These are phyloP conservation scores for Allium sativum DNA, from an alignment of 106 monocot species.

Conservation along the genomic window DNA sequence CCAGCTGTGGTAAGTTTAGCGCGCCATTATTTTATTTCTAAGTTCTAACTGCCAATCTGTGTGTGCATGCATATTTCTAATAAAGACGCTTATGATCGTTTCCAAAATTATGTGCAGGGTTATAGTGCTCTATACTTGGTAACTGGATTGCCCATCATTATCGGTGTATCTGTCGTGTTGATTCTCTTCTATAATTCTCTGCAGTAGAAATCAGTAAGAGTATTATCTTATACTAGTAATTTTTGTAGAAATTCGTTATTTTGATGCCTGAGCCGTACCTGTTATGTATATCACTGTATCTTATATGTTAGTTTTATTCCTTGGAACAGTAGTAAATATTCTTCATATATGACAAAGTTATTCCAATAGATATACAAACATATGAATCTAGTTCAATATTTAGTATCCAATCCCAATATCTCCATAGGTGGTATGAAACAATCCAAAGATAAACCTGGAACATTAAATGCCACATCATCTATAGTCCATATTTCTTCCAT, in stretches of 20 bases:
- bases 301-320: no score
- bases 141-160: conserved; percentile 72
- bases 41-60: neutral
- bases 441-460: conserved; percentile 40
- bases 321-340: no score
- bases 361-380: no score
- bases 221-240: neutral
- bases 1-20: conserved; percentile 49
- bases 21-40: neutral
- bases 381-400: no score
- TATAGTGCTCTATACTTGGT: conserved; percentile 84
- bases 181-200: conserved; percentile 98
- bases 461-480: conserved; percentile 52
- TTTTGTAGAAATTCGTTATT: no score
- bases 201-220: conserved; percentile 23
- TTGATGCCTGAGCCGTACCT: no score
- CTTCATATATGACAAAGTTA: no score
- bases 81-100: neutral
- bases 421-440: conserved; percentile 57
- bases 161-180: conserved; percentile 73
- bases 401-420: conserved; percentile 2
- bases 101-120: conserved; percentile 40
- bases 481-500: conserved; percentile 58
- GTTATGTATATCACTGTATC: no score
- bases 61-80: neutral